phyloP scores from a whole-genome alignment of 1,139 yeast species.

The Candida smagusa region DNA sequence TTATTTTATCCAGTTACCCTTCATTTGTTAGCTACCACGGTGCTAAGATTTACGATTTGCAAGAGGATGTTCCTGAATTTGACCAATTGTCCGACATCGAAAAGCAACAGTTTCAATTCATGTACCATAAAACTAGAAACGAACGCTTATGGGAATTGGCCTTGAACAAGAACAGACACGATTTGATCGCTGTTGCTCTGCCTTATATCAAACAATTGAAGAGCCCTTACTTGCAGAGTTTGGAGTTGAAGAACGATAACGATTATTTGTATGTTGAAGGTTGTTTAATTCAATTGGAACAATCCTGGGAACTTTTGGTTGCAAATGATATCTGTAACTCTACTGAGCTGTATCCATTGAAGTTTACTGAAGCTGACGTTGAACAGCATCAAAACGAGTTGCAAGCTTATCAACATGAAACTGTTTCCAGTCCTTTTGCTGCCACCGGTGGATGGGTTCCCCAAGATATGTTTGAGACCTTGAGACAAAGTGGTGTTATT shows the following conservation, averaged over 20 bases:
- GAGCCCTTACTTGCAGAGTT: constrained; percentile 62
- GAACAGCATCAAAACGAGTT: constrained; percentile 57
- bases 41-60: constrained; percentile 72
- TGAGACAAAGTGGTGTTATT: constrained; percentile 65
- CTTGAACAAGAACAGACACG: constrained; percentile 60
- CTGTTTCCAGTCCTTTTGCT: constrained; percentile 74
- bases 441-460: constrained; percentile 97
- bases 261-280: constrained; percentile 69
- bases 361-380: constrained; percentile 52
- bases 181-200: constrained; percentile 73
- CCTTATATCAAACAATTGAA: constrained; percentile 71
- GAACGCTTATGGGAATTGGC: constrained; percentile 84
- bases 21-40: constrained; percentile 84
- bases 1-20: constrained; percentile 74
- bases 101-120: constrained; percentile 76
- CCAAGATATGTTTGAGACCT: constrained; percentile 78
- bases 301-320: constrained; percentile 71
- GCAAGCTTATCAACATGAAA: constrained; percentile 63
- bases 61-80: constrained; percentile 72
- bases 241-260: constrained; percentile 57
- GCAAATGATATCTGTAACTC: constrained; percentile 57
- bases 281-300: constrained; percentile 65
- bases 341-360: constrained; percentile 51
- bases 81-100: constrained; percentile 66
- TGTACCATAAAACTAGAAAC: constrained; percentile 86